Evolutionary conservation across 768 basidiomycete species (phyloP).

Genomic region (Russula foetens): DNA sequence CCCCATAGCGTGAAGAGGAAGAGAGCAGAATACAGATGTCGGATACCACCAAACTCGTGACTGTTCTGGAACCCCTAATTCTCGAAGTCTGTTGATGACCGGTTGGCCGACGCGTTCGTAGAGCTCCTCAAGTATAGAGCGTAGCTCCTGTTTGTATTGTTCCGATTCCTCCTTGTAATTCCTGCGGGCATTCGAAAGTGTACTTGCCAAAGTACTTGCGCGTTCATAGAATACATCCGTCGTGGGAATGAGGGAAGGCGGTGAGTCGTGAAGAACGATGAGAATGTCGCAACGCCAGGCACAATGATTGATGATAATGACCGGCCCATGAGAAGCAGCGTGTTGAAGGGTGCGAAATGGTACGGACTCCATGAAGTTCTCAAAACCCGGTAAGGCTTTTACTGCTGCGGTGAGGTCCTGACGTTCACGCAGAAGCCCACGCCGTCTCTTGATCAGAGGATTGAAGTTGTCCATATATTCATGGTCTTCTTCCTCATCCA

Average conservation of each 20-base stretch:
- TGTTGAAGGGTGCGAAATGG: neutral
- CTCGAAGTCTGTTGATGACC: neutral
- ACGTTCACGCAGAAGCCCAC: neutral
- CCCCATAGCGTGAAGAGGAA: slow-evolving; percentile 16
- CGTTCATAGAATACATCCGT: neutral
- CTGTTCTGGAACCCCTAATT: neutral
- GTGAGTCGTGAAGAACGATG: neutral
- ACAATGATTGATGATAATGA: no score
- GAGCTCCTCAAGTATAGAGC: neutral
- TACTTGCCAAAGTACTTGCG: neutral
- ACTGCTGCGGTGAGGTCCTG: neutral
- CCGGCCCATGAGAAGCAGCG: neutral
- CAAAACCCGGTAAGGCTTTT: neutral
- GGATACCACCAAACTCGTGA: no score
- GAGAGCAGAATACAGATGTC: no score
- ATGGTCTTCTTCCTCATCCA: neutral
- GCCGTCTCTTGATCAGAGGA: neutral
- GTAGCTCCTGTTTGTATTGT: neutral
- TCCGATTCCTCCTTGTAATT: neutral
- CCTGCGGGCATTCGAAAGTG: neutral
- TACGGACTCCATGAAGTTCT: neutral
- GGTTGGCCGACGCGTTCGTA: slow-evolving; percentile 1
- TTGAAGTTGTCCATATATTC: neutral
- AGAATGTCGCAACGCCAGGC: neutral
- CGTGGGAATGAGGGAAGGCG: neutral